These are phyloP conservation scores for Fraxinus sp. DNA, from an alignment of 305 asterid species.

Conservation along the genomic window DNA sequence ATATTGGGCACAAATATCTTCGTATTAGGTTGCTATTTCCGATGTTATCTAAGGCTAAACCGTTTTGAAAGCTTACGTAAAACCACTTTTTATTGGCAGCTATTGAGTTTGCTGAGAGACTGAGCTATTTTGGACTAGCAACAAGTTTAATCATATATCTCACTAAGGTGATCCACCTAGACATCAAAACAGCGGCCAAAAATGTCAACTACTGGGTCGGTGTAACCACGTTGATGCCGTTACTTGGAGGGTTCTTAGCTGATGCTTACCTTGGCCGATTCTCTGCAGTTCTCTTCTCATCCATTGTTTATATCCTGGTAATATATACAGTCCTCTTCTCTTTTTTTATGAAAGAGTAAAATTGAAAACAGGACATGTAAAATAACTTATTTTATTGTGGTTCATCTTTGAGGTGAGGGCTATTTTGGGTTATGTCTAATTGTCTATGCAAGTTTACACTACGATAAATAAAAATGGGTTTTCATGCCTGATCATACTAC, in stretches of 20 bases:
- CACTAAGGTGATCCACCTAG: slow-evolving; percentile 66
- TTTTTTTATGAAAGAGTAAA: neutral
- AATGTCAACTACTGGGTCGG: slow-evolving; percentile 82
- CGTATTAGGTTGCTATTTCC: neutral
- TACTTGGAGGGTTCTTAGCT: slow-evolving; percentile 78
- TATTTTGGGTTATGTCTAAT: neutral
- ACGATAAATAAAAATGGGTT: neutral
- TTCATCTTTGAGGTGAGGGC: neutral
- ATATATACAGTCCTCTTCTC: neutral
- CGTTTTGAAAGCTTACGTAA: neutral
- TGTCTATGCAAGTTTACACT: neutral
- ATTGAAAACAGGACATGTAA: neutral
- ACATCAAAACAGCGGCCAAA: slow-evolving; percentile 75
- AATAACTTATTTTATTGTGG: neutral
- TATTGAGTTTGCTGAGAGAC: slow-evolving; percentile 80
- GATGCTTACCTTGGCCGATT: slow-evolving; percentile 83
- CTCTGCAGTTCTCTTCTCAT: slow-evolving; percentile 55
- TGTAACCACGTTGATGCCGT: slow-evolving; percentile 72
- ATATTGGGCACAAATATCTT: neutral
- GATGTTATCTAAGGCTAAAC: slow-evolving; percentile 69
- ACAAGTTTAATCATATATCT: slow-evolving; percentile 76
- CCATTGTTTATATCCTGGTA: slow-evolving; percentile 67
- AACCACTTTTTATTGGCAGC: slow-evolving; percentile 34
- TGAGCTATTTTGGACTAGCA: slow-evolving; percentile 77
- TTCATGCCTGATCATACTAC: neutral